Conservation (phyloP, 345 rosid genomes). For the Citrus sinensis region DVS_A1.0 CM039162.1:5271501-5272000, state of each 20-base stretch:
- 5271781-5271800: conserved; percentile 89
- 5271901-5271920: neutral
- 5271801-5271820: conserved; percentile 89
- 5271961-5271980: neutral
- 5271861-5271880: conserved; percentile 7
- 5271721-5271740: conserved; percentile 77
- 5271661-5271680: conserved; percentile 89
- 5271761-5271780: conserved; percentile 98
- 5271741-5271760: conserved; percentile 87
- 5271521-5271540: conserved; percentile 35
- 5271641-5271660: conserved; percentile 85
- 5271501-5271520: conserved; percentile 27
- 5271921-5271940: neutral
- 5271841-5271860: conserved; percentile 38
- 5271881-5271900: neutral
- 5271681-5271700: conserved; percentile 96
- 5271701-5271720: conserved; percentile 98
- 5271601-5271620: conserved; percentile 99
- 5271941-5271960: neutral
- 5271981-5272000: neutral
- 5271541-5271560: conserved; percentile 71
- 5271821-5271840: conserved; percentile 99
- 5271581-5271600: conserved; percentile 99
- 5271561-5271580: conserved; percentile 99
- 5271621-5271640: conserved; percentile 92